Evolutionary conservation across 768 basidiomycete genomes (phyloP), one percentile per base, ranked within the genome.

Genomic region (Termitomyces titanicus): DNA sequence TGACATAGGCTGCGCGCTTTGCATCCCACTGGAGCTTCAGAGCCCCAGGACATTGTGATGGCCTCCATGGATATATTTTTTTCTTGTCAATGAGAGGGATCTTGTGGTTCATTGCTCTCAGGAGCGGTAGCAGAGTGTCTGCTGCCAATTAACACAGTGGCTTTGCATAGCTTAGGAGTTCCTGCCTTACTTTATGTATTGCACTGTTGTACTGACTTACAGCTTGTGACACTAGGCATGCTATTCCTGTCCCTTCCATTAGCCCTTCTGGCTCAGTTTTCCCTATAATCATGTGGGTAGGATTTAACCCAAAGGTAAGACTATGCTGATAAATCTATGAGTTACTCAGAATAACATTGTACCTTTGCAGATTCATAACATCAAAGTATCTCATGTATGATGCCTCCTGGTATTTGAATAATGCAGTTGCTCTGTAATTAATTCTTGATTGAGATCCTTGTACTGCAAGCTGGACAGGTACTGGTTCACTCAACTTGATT

Each of bases 61-160:
- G 57, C 4, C 54, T 29, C 63, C 63, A 63, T 1, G 46, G 17
- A 35, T 72, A 72, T 0, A 65, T 46, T 45, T 67, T 67, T 4
- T 43, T 44, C 39, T 64, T 61, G 38, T 74, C 71, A 24, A 67
- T 68, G 1, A 75, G 29, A 0, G 69, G 70, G 6, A 75, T 76
- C 1, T 38, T 39, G 56, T 76, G 70, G 47, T 75, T 76, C 18
- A 76, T 71, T 0, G 42, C 67, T 0, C 72, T 8, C 0, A 71
- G 33, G 1, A 68, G 68, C 0, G 66, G 65, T 34, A 68, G 20
- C 1, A 22, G 46, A 0, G 33, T 53, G 10, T 53, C 47, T 9
- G 5, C 29, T 29, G 29, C 29, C 29, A 9, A 29, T 9, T 9
- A 4, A 29, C 29, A 29, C 9, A 29, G 29, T 29, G 29, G 29